Percentiles rank a stretch among this genome's conserved stretches.
Conservation (phyloP, 805 yeast species). For the Barnettozyma siamensis region DNA sequence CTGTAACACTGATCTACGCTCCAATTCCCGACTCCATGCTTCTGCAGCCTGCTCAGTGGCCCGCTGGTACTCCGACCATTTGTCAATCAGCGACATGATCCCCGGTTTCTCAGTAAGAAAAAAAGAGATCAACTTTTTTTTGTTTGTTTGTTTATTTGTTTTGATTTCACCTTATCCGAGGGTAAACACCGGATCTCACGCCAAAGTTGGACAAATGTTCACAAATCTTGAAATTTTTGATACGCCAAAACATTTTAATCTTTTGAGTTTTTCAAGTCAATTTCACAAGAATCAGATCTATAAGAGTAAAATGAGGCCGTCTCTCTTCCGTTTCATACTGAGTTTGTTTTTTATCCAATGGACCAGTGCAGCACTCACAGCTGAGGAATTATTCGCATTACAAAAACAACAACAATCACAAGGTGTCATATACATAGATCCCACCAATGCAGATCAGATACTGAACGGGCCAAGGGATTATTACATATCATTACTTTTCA, state of each 20-base stretch:
- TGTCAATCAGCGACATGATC: neutral
- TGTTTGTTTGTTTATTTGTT: no score
- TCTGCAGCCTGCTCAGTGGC: conserved; percentile 7
- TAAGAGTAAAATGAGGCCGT: neutral
- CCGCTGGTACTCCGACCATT: conserved; percentile 6
- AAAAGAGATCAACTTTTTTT: no score
- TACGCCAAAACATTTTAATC: no score
- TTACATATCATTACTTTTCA: conserved; percentile 45
- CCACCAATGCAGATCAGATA: conserved; percentile 34
- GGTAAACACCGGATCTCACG: conserved; percentile 1
- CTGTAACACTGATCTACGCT: conserved; percentile 16
- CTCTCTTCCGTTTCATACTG: neutral
- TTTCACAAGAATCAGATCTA: no score
- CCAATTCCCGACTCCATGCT: conserved; percentile 11
- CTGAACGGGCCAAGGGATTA: conserved; percentile 47
- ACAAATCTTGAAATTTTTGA: no score
- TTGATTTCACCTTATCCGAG: neutral
- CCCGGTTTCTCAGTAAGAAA: no score
- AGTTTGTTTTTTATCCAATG: neutral
- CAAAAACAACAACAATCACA: conserved; percentile 15
- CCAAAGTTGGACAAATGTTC: no score
- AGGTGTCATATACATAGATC: conserved; percentile 33
- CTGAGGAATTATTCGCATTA: conserved; percentile 11
- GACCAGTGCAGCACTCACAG: conserved; percentile 10
- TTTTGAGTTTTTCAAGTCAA: no score